A percentile compares a stretch with the other conserved stretches of the same genome.
phyloP scores from a whole-genome alignment of 495 filamentous ascomycete species.

The Aspergillus incahuasiensis region DNA sequence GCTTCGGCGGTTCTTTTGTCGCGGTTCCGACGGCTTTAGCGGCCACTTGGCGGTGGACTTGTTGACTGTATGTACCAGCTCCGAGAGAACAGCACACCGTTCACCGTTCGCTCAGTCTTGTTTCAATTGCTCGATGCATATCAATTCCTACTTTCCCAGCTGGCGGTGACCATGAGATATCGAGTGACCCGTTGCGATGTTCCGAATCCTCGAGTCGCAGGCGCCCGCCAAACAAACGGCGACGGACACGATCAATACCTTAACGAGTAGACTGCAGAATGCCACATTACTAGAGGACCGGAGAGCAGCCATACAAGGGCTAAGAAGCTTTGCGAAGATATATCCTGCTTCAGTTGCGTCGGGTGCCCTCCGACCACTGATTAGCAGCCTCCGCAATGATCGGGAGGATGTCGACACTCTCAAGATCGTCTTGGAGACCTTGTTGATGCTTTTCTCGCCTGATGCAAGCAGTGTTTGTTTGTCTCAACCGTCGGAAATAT shows the following conservation, averaged over 20 bases:
- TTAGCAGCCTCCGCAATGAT: constrained; percentile 79
- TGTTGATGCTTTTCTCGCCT: constrained; percentile 85
- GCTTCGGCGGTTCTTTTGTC: constrained; percentile 24
- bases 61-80: not conserved
- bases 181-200: constrained; percentile 55
- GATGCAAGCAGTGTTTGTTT: constrained; percentile 61
- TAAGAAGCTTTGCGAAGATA: constrained; percentile 91
- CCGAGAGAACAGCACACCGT: constrained; percentile 19
- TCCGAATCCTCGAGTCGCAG: constrained; percentile 78
- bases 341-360: constrained; percentile 97
- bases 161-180: constrained; percentile 46
- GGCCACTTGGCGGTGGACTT: constrained; percentile 17
- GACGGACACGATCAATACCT: constrained; percentile 83
- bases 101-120: constrained; percentile 5
- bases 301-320: constrained; percentile 83
- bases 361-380: constrained; percentile 78
- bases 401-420: constrained; percentile 94
- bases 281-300: constrained; percentile 91
- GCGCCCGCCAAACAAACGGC: constrained; percentile 95
- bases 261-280: constrained; percentile 79
- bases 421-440: constrained; percentile 88
- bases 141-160: constrained; percentile 24
- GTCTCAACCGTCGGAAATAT: not conserved
- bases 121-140: constrained; percentile 26
- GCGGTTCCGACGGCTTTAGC: constrained; percentile 22